Conservation (phyloP, 164 flowering plant genomes). For the Tetrastigma voinierianum region DNA sequence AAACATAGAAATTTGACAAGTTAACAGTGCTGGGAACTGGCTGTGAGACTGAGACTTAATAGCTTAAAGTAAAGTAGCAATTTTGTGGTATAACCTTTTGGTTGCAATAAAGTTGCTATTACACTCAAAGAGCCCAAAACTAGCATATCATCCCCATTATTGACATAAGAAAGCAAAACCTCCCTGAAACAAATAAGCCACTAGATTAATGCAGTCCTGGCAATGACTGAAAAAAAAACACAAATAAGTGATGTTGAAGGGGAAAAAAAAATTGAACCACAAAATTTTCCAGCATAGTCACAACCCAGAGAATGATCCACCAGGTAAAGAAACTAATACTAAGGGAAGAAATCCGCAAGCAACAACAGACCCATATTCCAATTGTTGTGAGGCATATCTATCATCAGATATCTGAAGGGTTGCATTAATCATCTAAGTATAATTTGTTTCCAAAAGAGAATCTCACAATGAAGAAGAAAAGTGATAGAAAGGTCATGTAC, state of each 20-base stretch:
- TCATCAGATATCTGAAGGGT: no score
- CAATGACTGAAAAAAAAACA: not conserved
- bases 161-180: conserved; percentile 61
- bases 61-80: no score
- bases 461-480: not conserved
- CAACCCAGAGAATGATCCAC: no score
- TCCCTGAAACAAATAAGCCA: conserved; percentile 44
- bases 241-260: no score
- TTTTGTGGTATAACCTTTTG: conserved; percentile 92
- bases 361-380: no score
- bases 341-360: no score
- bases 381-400: no score
- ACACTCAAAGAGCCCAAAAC: conserved; percentile 78
- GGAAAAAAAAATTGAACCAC: no score
- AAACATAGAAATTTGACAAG: conserved; percentile 1
- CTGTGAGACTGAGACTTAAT: not conserved
- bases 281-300: no score
- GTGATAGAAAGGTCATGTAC: not conserved
- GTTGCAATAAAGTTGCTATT: conserved; percentile 84
- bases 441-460: not conserved
- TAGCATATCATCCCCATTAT: conserved; percentile 65
- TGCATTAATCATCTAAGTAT: no score
- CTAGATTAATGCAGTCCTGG: not conserved
- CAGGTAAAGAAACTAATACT: no score
- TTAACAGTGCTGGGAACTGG: not conserved